Conservation (phyloP, 495 filamentous ascomycete species). For the Talaromyces nanjingensis region DNA sequence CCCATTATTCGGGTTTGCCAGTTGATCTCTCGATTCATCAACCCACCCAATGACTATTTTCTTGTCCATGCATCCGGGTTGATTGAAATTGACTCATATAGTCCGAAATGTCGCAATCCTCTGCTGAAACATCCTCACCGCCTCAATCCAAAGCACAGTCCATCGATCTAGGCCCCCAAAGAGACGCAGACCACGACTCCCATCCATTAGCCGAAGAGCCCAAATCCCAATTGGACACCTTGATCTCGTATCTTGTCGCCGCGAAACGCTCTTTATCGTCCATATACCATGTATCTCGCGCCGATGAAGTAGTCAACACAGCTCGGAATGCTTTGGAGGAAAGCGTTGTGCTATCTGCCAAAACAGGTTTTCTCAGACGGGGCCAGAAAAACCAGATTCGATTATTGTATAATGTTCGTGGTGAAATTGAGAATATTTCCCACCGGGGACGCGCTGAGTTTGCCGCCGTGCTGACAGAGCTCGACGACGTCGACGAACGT, state of each 20-base stretch:
- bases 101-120: constrained; percentile 6
- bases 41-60: neutral
- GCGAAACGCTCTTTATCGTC: constrained; percentile 90
- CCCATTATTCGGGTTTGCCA: neutral
- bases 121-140: neutral
- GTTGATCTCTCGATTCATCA: neutral
- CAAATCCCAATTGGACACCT: constrained; percentile 52
- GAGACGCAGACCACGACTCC: neutral
- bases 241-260: constrained; percentile 75
- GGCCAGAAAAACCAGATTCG: constrained; percentile 68
- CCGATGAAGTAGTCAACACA: constrained; percentile 75
- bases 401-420: constrained; percentile 60
- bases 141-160: neutral
- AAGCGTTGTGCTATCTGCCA: constrained; percentile 67
- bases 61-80: neutral
- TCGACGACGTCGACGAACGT: constrained; percentile 68
- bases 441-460: constrained; percentile 50
- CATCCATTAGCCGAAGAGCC: constrained; percentile 11
- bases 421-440: constrained; percentile 50
- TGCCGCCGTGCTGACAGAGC: constrained; percentile 52
- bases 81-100: neutral
- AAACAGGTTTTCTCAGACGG: constrained; percentile 66
- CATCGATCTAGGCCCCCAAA: neutral
- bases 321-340: constrained; percentile 73
- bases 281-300: constrained; percentile 74